Base-by-base conservation (phyloP, 169 alveolate genomes). In the Sarcocystis neurona region DNA sequence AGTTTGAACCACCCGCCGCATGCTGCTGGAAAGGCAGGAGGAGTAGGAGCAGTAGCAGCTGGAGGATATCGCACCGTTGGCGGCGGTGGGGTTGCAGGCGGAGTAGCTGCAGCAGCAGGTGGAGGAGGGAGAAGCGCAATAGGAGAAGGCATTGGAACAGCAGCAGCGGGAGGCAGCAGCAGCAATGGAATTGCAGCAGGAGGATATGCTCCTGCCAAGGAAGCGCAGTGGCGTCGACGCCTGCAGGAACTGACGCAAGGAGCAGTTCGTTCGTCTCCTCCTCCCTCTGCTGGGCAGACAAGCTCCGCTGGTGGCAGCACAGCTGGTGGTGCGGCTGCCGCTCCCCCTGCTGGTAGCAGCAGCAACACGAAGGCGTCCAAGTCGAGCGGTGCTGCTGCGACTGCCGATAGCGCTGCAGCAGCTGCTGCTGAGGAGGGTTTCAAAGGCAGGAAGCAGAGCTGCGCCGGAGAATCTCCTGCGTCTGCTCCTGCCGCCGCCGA, bases 181-280 rank as follows among this genome's bases (percentile, higher is more conserved):
- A 8, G 46, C 43, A n/a, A n/a, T n/a, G n/a, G n/a, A n/a, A n/a
- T n/a, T n/a, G n/a, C n/a, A n/a, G n/a, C n/a, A n/a, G n/a, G n/a
- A n/a, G n/a, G n/a, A n/a, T n/a, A n/a, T n/a, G 27, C 75, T 37
- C 5, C 58, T 18, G 58, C 82, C 58, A 72, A 43, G 34, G 82
- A 72, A 39, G 47, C 82, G 2, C 82, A 72, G 82, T 72, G 82
- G 82, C 82, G 82, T 30, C 50, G 82, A 30, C 82, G 82, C 82
- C 56, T 72, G 30, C 58, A 56, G 34, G 82, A 72, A 34, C 32
- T 72, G 58, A 4, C 82, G 43, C n/a, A n/a, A n/a, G n/a, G n/a
- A n/a, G n/a, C n/a, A n/a, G n/a, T n/a, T n/a, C n/a, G n/a, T n/a
- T n/a, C n/a, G n/a, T n/a, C n/a, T n/a, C n/a, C n/a, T n/a, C n/a